Evolutionary conservation across 371 early-diverging fungal genomes (phyloP), one percentile per base, ranked within the genome.

Genomic region (Blakeslea trispora): DNA sequence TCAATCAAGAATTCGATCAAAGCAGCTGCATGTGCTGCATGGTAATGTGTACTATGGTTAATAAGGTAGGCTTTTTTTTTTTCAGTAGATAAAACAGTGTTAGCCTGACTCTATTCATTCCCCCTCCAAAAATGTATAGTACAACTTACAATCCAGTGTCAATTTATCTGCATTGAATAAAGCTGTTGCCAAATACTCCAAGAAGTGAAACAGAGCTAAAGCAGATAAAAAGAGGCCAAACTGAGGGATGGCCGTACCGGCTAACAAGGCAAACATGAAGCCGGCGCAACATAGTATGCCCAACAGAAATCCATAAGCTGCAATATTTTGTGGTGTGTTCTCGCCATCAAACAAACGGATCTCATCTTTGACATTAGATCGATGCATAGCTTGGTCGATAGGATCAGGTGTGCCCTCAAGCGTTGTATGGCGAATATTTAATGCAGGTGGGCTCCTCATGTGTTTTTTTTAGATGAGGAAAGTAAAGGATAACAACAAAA

Each of bases 151-250:
- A 47, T 84, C 85, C 42, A 89, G 69, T 5, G 69, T 68, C 31
- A 88, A 69, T 23, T 75, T 84, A 19, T 83, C 78, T 3, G 81
- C 67, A 62, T 87, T 82, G 44, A 84, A 89, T 51, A 91, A 66
- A 2, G 92, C 93, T 14, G 91, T 91, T 3, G 87, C 77, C 11
- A 91, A 44, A 58, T 94, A 94, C 64, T 94, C 94, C 45, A 89
- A 59, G 39, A 81, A 72, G 61, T 94, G 94, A 62, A 92, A 92
- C 8, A 83, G 49, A 4, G 85, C 78, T 9, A 94, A 66, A 0
- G 81, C 74, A 3, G 79, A 71, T 17, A 90, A 49, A 60, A 84
- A 92, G 46, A 84, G 46, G 34, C 91, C 89, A 48, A 91, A 69
- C 57, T 84, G 86, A 23, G 79, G 75, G 24, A 64, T 57, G 0